Evolutionary conservation across 169 alveolate species (phyloP).

Genomic region (Cryptosporidium andersoni): DNA sequence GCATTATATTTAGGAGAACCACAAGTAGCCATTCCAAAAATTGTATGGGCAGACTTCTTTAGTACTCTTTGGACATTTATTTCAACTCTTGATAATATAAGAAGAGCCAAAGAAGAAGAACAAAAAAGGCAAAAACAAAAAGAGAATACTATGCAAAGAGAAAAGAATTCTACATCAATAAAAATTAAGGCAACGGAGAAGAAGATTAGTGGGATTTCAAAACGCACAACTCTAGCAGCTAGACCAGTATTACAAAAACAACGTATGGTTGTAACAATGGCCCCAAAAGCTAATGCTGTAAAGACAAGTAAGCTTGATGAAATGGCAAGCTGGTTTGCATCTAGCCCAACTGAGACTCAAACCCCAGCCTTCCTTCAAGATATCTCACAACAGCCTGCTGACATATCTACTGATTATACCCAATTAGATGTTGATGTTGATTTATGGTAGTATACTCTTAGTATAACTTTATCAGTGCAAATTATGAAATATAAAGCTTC

Average conservation of each 20-base stretch:
- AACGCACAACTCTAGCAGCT: conserved; percentile 10
- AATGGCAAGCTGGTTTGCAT: conserved; percentile 72
- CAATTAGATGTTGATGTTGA: conserved; percentile 63
- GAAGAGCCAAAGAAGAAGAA: conserved; percentile 82
- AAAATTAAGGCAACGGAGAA: conserved; percentile 49
- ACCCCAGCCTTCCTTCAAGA: conserved; percentile 69
- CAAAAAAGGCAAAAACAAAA: conserved; percentile 78
- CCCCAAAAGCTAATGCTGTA: conserved; percentile 70
- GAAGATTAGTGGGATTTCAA: conserved; percentile 12
- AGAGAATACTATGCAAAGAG: conserved; percentile 77
- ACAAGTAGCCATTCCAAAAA: conserved; percentile 83
- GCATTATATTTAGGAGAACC: conserved; percentile 84
- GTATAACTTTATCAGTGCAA: no score
- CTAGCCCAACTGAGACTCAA: conserved; percentile 9
- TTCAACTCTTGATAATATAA: conserved; percentile 80
- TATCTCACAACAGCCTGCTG: conserved; percentile 25
- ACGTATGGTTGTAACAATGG: conserved; percentile 53
- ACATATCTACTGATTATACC: conserved; percentile 24
- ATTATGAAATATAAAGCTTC: no score
- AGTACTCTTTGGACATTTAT: conserved; percentile 83
- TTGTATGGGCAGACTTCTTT: conserved; percentile 85
- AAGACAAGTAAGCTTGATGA: conserved; percentile 65
- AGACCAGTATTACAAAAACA: conserved; percentile 57
- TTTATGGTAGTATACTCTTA: conserved; percentile 18
- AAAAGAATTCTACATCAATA: conserved; percentile 62